Base-by-base conservation (phyloP, 495 filamentous ascomycete species). In the Penicillium nucicola region DNA sequence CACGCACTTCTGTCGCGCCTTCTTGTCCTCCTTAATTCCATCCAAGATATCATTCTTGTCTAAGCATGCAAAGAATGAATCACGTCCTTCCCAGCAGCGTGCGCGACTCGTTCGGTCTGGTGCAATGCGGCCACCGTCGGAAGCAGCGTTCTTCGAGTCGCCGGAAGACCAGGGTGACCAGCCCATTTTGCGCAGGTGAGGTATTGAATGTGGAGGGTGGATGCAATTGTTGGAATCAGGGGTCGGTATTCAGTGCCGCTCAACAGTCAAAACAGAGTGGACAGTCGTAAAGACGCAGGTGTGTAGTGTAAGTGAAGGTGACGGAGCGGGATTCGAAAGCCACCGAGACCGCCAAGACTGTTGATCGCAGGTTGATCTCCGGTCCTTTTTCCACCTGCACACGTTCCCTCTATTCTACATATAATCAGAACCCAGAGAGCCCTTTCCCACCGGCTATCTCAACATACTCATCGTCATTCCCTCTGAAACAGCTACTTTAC, bases 61-160 rank as follows among this genome's bases (percentile, higher is more conserved):
- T 7, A 98, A 74, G 57, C 93, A 98, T 20, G 72, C 67, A 68
- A 93, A 97, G 75, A 92, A 98, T 30, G 59, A 62, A 66, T 98
- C 93, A 22, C 93, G 82, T 13, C 86, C 84, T 41, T 86, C 86
- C 86, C 89, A 98, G 81, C 93, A 98, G 38, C 77, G 74, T 39
- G 83, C 75, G 48, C 93, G 84, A 60, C 90, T 85, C 41, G 75
- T 77, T 45, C 92, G 85, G 52, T 86, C 84, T 1, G 93, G 93
- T 1, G 88, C 85, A 51, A 86, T 81, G 62, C 80, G 81, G 52
- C 83, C 83, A 45, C 79, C 80, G 65, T 82, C 81, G 51, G 77
- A 66, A 45, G 71, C 75, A 77, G 28, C 15, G 25, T 39, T 31
- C 36, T 70, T 78, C 36, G 64, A 44, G 18, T 74, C 73, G 34